Conservation (phyloP, 805 yeast species). For the Pichia paraexigua region DNA sequence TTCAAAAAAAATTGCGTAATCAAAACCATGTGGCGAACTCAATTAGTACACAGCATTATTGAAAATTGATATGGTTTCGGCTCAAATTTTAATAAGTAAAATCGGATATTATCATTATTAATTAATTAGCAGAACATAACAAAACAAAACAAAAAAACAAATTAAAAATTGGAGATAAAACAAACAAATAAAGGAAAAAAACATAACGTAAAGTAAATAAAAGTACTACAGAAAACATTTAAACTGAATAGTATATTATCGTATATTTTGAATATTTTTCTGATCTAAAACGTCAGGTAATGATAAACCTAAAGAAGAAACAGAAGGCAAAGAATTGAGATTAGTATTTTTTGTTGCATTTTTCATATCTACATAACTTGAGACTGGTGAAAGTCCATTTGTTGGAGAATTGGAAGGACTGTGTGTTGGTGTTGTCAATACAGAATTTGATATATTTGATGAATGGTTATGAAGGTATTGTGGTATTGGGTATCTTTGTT, state of each 20-base stretch:
- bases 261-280: background rate
- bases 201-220: background rate
- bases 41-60: too few relatives aligned
- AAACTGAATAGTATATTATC: background rate
- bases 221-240: too few relatives aligned
- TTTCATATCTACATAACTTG: background rate
- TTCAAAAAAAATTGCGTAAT: too few relatives aligned
- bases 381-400: constrained; percentile 13
- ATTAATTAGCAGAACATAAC: too few relatives aligned
- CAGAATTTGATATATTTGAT: constrained; percentile 15
- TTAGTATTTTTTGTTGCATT: background rate
- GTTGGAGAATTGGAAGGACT: constrained; percentile 34
- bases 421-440: constrained; percentile 29
- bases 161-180: too few relatives aligned
- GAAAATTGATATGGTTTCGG: too few relatives aligned
- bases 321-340: constrained; percentile 34
- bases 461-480: background rate
- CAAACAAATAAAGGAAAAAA: too few relatives aligned
- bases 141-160: too few relatives aligned
- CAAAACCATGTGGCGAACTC: too few relatives aligned
- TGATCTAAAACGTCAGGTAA: constrained; percentile 36
- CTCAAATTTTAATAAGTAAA: too few relatives aligned
- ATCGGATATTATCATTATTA: too few relatives aligned
- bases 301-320: constrained; percentile 42
- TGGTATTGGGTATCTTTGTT: constrained; percentile 15